A percentile compares a stretch with the other conserved stretches of the same genome.
phyloP scores from a whole-genome alignment of 148 eudicot genomes.

The Cornus suecica region DNA sequence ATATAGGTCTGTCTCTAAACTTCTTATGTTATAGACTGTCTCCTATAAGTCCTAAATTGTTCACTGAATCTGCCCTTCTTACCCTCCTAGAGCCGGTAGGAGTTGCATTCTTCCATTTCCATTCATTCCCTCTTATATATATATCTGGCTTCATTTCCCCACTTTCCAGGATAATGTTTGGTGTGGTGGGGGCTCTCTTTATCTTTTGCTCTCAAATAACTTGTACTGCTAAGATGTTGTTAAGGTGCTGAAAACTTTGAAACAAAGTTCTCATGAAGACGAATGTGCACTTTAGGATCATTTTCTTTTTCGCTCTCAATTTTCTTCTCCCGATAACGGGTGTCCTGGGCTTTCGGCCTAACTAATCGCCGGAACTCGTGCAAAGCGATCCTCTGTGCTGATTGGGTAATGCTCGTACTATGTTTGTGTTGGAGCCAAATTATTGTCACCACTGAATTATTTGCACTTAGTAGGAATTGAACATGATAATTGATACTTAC shows the following conservation, averaged over 20 bases:
- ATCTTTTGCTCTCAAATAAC: not conserved
- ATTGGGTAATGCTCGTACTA: no score
- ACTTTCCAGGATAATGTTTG: not conserved
- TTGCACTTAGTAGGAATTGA: no score
- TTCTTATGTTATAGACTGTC: not conserved
- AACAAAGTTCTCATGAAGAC: not conserved
- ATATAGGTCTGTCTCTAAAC: no score
- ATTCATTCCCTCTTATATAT: constrained; percentile 5
- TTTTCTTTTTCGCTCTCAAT: no score
- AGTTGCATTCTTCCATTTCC: not conserved
- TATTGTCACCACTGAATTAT: no score
- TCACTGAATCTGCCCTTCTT: not conserved
- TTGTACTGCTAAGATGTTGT: not conserved
- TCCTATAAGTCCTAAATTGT: not conserved
- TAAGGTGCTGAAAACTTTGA: not conserved
- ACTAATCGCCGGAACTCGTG: no score
- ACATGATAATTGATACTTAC: no score
- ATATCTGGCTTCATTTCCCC: not conserved
- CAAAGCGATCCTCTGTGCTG: no score
- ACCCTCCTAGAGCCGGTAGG: not conserved
- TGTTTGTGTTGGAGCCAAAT: no score
- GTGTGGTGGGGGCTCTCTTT: constrained; percentile 5
- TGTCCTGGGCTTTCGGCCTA: no score
- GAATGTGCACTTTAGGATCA: not conserved
- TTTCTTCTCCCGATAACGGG: no score